Base-by-base conservation (phyloP, 73 alveolate species). In the Paramecium bursaria region DNA sequence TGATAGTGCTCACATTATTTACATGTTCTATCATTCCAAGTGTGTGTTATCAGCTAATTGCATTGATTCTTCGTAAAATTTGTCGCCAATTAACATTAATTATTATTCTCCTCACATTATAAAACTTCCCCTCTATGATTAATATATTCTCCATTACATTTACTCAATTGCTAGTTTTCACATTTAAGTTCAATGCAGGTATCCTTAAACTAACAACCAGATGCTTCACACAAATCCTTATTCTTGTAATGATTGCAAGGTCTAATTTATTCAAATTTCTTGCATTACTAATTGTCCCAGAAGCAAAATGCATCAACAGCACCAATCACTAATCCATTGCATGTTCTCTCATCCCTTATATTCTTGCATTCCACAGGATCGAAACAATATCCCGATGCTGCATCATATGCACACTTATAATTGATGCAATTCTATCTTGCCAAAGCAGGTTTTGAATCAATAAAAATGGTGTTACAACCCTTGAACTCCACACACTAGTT, bases 61-160 rank as follows among this genome's bases (percentile, higher is more conserved):
- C 82, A 67, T 11, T 25, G 7, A 10, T 0, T 25, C 44, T 67
- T 67, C 7, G 33, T 42, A 3, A 67, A 19, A 21, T 13, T 33
- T 15, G 17, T n/a, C 2, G 57, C 19, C 21, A 19, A 4, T 19
- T 33, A 35, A 67, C 82, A 67, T 67, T 67, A 30, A 35, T 67
- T 57, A 67, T 21, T 42, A 3, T 67, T 39, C 13, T 67, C 82
- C 19, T 33, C 33, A 39, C 82, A 67, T 39, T 25, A 42, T 11
- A 67, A 67, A 0, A 67, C 82, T 42, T 67, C 21, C 11, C 82
- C 82, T 15, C 44, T 10, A 35, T 67, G 55, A 67, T 67, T 25
- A 15, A 67, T 57, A 67, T 67, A 67, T 21, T 67, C 82, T 67
- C 82, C 82, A 67, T 67, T 67, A 39, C 82, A 67, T 3, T 67